Evolutionary conservation across 345 rosid genomes (phyloP), one percentile per base, ranked within the genome.

Genomic region (Boechera stricta): DNA sequence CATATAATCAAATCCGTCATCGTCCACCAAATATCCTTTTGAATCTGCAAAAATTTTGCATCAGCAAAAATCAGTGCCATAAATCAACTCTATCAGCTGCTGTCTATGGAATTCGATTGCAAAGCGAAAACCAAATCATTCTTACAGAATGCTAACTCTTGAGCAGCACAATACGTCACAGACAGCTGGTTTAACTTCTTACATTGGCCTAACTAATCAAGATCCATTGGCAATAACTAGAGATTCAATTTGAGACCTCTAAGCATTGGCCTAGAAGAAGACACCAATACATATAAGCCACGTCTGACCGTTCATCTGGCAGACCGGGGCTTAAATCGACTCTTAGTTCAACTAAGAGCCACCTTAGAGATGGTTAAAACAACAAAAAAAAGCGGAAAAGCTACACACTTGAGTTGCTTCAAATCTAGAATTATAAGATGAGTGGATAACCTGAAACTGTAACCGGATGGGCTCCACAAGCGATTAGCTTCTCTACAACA

Each of bases 401-500:
- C 26, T 57, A 60, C 32, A 65, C 10, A 58, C 0, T 51, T 11
- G 9, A 32, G 29, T 59, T 65, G 49, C 31, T 48, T 33, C 4
- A 0, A 58, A 32, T 71, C 67, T 29, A 35, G 41, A 52, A 39
- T 11, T 42, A 41, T 10, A 51, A 59, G 58, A 55, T 66, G 7
- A 73, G 57, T 31, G 54, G 26, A 52, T 63, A 81, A 91, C 99
- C 99, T 64, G 99, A 95, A 33, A 95, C 92, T 18, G 97, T 86
- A 28, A 95, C 82, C 9, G 99, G 99, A 79, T 89, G 74, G 58
- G 97, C 99, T 26, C 98, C 99, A 84, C 85, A 89, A 61, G 96
- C 99, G 83, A 90, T 87, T 75, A 95, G 94, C 92, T 95, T 95
- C 82, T 95, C 99, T 53, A 92, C 84, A 76, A 92, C 99, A 84